Evolutionary conservation across 352 stramenopile species (phyloP), one percentile per base, ranked within the genome.

Genomic region (Globisporangium cederbergense): DNA sequence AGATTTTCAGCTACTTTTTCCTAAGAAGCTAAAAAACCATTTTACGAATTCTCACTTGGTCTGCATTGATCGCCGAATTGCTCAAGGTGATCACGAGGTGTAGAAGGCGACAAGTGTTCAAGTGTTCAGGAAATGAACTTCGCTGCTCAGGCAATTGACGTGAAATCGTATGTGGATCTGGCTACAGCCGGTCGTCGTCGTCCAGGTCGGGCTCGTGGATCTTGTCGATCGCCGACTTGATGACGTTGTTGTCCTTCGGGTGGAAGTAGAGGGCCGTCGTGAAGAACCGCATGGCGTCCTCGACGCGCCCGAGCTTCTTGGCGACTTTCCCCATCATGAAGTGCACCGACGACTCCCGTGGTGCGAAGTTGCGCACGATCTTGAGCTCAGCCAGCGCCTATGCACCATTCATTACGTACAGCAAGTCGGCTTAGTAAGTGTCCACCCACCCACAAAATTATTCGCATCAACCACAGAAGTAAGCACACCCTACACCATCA

Each of bases 201-300:
- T 86, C 76, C 45, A 79, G 65, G 36, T 90, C 81, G 7, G 79
- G 68, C 51, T 93, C 83, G 65, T 93, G 85, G 70, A 94, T 88
- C 66, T 91, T 89, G 70, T 98, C 96, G 62, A 99, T 98, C 34
- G 96, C 95, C 30, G 86, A 76, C 72, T 98, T 98, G 76, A 99
- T 98, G 25, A 98, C 71, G 71, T 98, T 97, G 65, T 96, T 98
- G 81, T 99, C 96, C 75, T 99, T 99, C 6, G 95, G 97, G 68
- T 99, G 91, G 60, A 99, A 93, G 75, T 99, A 97, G 40, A 99
- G 78, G 5, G 97, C 97, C 42, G 90, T 97, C 47, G 97, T 97
- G 70, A 99, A 99, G 73, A 94, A 96, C 54, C 88, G 83, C 90
- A 99, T 97, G 4, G 97, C 97, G 53, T 98, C 88, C 52, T 99